A percentile compares a stretch with the other conserved stretches of the same genome.
Evolutionary conservation across 2,329 filamentous ascomycete species (phyloP).

Genomic region (Cercospora sesami): DNA sequence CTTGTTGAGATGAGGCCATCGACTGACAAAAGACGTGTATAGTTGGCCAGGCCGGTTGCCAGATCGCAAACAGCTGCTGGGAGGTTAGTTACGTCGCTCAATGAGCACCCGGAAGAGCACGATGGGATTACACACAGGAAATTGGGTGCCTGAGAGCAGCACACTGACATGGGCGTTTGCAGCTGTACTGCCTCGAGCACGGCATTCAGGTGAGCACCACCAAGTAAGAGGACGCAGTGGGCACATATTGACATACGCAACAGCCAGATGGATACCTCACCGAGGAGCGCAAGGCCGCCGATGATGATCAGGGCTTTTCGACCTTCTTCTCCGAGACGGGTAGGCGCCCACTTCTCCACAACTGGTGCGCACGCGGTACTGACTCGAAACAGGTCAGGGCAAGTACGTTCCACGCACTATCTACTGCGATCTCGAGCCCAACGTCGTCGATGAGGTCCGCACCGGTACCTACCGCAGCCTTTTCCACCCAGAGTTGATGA

Average conservation of each 20-base stretch:
- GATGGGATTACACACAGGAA: conserved; percentile 24
- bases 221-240: background rate
- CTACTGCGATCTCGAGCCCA: conserved; percentile 99
- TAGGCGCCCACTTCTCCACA: conserved; percentile 47
- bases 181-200: conserved; percentile 99
- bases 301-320: conserved; percentile 97
- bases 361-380: conserved; percentile 55
- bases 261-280: conserved; percentile 98
- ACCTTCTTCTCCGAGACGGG: conserved; percentile 99
- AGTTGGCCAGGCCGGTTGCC: conserved; percentile 99
- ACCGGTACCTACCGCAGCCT: conserved; percentile 93
- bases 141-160: conserved; percentile 36
- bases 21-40: conserved; percentile 57
- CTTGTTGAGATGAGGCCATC: conserved; percentile 18
- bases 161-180: conserved; percentile 38
- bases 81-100: conserved; percentile 70
- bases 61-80: conserved; percentile 99
- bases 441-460: conserved; percentile 98
- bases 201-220: conserved; percentile 84
- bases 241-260: conserved; percentile 31
- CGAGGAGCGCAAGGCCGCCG: conserved; percentile 90
- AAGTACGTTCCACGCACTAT: conserved; percentile 99
- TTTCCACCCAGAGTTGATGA: conserved; percentile 99
- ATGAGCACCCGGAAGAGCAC: conserved; percentile 23
- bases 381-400: conserved; percentile 70